Conservation (phyloP, 345 rosid species). For the Sisymbrium irio region DNA sequence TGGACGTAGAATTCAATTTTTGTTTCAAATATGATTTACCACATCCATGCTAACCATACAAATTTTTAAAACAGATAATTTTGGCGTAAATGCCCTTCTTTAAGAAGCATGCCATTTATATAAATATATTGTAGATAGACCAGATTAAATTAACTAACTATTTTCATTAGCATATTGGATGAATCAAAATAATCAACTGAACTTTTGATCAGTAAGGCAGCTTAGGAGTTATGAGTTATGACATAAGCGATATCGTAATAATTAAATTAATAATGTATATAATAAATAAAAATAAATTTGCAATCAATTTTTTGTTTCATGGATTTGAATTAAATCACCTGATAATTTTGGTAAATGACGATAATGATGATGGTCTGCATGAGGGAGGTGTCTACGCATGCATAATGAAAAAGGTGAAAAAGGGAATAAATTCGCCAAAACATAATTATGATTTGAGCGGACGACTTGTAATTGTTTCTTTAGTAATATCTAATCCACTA, state of each 20-base stretch:
- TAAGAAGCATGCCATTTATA: not conserved
- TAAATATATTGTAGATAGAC: not conserved
- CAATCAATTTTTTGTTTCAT: not conserved
- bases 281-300: not conserved
- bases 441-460: conserved; percentile 30
- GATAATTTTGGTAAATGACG: conserved; percentile 15
- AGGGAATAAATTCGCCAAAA: conserved; percentile 26
- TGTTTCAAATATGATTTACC: not conserved
- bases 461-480: conserved; percentile 19
- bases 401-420: conserved; percentile 27
- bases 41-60: not conserved
- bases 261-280: not conserved
- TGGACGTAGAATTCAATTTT: too few species aligned
- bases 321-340: not conserved
- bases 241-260: not conserved
- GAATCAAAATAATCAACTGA: not conserved
- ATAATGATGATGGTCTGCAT: conserved; percentile 36
- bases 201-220: not conserved
- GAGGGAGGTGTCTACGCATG: conserved; percentile 34
- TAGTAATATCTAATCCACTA: not conserved
- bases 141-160: not conserved
- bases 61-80: not conserved
- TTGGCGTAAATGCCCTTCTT: not conserved
- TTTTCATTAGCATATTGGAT: not conserved
- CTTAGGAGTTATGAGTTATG: not conserved